Percentiles rank a stretch among this genome's conserved stretches.
Evolutionary conservation across 306 rosid species (phyloP).

Genomic region (Corylus heterophylla): DNA sequence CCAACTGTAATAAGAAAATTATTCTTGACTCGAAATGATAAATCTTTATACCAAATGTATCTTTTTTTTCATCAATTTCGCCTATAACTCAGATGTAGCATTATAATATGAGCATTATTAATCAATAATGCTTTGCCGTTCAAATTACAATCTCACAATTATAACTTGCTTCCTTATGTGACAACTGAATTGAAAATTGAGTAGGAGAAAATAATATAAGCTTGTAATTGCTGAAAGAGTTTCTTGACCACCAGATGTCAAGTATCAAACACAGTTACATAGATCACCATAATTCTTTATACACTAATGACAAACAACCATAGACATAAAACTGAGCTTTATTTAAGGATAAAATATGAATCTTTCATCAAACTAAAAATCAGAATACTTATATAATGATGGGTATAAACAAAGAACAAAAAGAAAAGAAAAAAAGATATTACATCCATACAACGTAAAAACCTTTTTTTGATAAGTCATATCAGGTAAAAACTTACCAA

Average conservation of each 20-base stretch:
- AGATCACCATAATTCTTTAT: neutral
- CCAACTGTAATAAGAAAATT: conserved; percentile 22
- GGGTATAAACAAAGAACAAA: conserved; percentile 8
- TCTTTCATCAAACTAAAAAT: neutral
- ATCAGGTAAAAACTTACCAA: conserved; percentile 54
- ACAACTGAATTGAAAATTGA: neutral
- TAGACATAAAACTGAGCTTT: neutral
- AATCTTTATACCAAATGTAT: neutral
- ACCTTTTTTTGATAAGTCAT: no score
- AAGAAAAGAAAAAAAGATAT: conserved; percentile 3
- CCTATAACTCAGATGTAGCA: conserved; percentile 7
- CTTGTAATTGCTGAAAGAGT: neutral
- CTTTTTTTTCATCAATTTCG: neutral
- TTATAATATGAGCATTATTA: neutral
- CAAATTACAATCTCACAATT: neutral
- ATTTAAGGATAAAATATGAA: neutral
- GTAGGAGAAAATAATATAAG: neutral
- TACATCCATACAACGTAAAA: conserved; percentile 4
- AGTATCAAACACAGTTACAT: neutral
- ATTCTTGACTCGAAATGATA: neutral
- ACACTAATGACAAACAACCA: neutral
- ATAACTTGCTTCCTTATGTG: neutral
- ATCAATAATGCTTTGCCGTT: neutral
- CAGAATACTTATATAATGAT: conserved; percentile 9
- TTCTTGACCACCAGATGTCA: neutral